Evolutionary conservation across 306 rosid species (phyloP).

Genomic region (Citrullus mucosospermus): DNA sequence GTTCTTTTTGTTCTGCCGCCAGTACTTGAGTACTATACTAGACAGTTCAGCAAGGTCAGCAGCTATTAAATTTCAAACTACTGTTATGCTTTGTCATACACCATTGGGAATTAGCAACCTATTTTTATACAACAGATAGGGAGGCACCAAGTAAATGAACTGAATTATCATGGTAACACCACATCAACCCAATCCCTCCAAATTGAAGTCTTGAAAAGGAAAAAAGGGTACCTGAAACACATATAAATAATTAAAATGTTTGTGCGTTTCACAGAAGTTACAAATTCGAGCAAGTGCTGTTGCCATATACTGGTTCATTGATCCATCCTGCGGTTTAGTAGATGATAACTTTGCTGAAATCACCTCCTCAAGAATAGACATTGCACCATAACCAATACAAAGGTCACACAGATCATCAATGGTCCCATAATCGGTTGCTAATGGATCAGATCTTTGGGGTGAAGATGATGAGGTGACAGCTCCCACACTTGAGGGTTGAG

Average conservation of each 20-base stretch:
- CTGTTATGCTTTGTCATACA: background rate
- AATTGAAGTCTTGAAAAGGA: background rate
- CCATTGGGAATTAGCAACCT: background rate
- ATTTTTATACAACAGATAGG: background rate
- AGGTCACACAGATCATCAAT: constrained; percentile 78
- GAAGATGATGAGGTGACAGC: constrained; percentile 66
- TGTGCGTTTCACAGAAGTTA: constrained; percentile 73
- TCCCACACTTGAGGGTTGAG: constrained; percentile 48
- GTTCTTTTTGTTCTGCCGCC: background rate
- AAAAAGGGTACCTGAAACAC: constrained; percentile 62
- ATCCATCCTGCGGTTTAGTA: constrained; percentile 33
- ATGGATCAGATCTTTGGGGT: constrained; percentile 80
- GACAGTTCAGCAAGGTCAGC: background rate
- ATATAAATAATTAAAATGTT: constrained; percentile 77
- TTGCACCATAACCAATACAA: constrained; percentile 78
- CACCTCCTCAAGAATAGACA: constrained; percentile 81
- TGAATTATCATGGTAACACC: background rate
- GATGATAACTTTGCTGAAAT: constrained; percentile 66
- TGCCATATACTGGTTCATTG: constrained; percentile 45
- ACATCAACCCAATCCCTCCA: background rate
- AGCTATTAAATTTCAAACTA: background rate
- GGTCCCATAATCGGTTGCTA: constrained; percentile 83
- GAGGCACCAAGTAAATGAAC: background rate
- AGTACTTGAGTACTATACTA: background rate
- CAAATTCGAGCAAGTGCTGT: constrained; percentile 80